Percentiles rank a stretch among this genome's conserved stretches.
phyloP scores from a whole-genome alignment of 306 rosid species.

The Sphenostylis stenocarpa region DNA sequence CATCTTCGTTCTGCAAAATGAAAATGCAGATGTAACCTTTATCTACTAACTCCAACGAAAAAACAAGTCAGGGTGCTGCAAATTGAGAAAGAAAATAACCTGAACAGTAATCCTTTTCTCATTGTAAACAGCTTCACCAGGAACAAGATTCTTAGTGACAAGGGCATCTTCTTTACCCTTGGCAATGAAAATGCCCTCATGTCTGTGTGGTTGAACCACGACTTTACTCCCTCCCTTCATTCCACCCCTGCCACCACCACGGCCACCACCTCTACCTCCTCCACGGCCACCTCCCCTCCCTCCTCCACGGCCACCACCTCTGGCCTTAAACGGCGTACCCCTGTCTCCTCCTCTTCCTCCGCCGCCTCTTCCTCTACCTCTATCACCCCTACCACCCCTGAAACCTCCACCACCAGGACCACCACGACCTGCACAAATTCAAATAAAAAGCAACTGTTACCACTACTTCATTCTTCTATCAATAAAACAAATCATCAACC shows the following conservation, averaged over 20 bases:
- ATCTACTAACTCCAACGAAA: not conserved
- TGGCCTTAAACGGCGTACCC: constrained; percentile 26
- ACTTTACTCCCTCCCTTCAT: constrained; percentile 54
- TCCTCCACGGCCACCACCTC: constrained; percentile 43
- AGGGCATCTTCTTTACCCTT: constrained; percentile 94
- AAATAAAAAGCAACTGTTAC: not conserved
- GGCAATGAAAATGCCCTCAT: constrained; percentile 82
- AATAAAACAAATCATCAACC: not conserved
- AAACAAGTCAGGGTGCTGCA: not conserved
- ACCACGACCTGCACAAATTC: not conserved
- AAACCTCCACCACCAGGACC: not conserved
- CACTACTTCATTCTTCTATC: not conserved
- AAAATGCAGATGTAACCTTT: not conserved
- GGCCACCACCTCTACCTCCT: constrained; percentile 31
- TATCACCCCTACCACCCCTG: constrained; percentile 37
- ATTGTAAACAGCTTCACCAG: constrained; percentile 88
- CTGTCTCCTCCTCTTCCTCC: constrained; percentile 40
- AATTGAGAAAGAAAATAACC: constrained; percentile 36
- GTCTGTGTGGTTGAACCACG: constrained; percentile 57
- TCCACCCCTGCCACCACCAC: no score
- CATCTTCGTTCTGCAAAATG: constrained; percentile 68
- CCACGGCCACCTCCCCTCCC: constrained; percentile 21
- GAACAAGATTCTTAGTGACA: constrained; percentile 81
- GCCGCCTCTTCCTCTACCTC: constrained; percentile 37
- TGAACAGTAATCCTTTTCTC: constrained; percentile 83